Base-by-base conservation (phyloP, 2,329 filamentous ascomycete species). In the Monilinia laxa region DNA sequence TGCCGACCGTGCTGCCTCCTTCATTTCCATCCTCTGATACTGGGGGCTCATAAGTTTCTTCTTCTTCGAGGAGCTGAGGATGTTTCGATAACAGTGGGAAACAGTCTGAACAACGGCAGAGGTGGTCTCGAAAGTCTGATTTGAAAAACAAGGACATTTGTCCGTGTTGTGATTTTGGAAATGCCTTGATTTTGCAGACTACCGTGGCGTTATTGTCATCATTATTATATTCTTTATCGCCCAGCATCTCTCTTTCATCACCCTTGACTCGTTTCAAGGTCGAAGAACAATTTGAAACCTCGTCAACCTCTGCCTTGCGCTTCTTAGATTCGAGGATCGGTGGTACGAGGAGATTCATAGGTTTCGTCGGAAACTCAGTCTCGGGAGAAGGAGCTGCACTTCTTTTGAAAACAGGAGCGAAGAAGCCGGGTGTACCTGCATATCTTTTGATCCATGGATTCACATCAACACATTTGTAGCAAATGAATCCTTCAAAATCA, bases 391-490 rank as follows among this genome's bases (percentile, higher is more conserved):
- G 73, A 59, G 74, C 72, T 18, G 70, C 68, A 65, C 74, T 77
- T 68, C 76, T 76, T 67, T 79, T 76, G 68, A 87, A 89, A 0
- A 97, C 85, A 0, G 93, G 85, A 0, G 86, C 82, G 0, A 98
- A 81, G 74, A 99, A 98, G 0, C 93, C 93, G 0, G 86, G 76
- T 0, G 90, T 86, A 2, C 90, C 90, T 7, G 91, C 93, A 76
- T 98, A 98, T 70, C 83, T 83, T 80, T 94, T 96, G 77, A 98
- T 89, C 95, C 95, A 99, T 0, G 93, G 91, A 72, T 93, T 87
- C 1, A 92, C 87, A 52, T 93, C 88, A 18, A 96, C 85, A 73
- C 95, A 99, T 76, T 96, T 96, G 81, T 95, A 97, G 81, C 95
- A 99, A 49, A 99, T 84, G 74, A 98, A 90, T 38, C 89, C 87